Evolutionary conservation across 2,329 filamentous ascomycete genomes (phyloP), one percentile per base, ranked within the genome.

Genomic region (Aspergillus fischeri): DNA sequence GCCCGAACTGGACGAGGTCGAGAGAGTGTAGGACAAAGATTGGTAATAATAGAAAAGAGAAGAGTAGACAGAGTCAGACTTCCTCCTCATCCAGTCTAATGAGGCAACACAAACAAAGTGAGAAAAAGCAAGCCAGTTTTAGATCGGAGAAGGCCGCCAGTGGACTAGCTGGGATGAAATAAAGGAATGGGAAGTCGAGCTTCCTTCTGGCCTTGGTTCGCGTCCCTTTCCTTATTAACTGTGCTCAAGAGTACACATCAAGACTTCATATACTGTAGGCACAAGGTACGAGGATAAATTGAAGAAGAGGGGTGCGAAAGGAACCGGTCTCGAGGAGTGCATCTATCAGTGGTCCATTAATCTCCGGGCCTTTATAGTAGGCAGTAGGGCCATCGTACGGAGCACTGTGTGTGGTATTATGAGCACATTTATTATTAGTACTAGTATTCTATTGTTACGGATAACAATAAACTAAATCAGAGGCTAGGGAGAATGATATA

Each of bases 121-220:
- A 27, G 44, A 47, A 47, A 47, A 47, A 47, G 21, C 21, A 47
- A 47, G 21, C 4, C 44, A 47, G 44, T 25, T 24, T 47, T 47
- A 25, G 11, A 57, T 57, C 53, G 54, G 60, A 58, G 55, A 35
- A 44, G 52, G 28, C 60, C 51, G 53, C 58, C 49, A 63, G 59
- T 54, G 59, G 24, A 44, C 20, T 52, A 28, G 47, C 47, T 35
- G 25, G 28, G 49, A 50, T 32, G 48, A 48, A 25, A 42, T 41
- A 27, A 54, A 41, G 24, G 21, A 54, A 25, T 32, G 48, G 56
- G 45, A 42, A 53, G 44, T 35, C 41, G 29, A 49, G 54, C 47
- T 54, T 52, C 53, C 14, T 32, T 32, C 10, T 35, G 17, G 8
- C 11, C 45, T 50, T 28, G 50, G 17, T 32, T 42, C 27, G 21